Conservation (phyloP, 140 eudicot species). For the Anethum foeniculum region DNA sequence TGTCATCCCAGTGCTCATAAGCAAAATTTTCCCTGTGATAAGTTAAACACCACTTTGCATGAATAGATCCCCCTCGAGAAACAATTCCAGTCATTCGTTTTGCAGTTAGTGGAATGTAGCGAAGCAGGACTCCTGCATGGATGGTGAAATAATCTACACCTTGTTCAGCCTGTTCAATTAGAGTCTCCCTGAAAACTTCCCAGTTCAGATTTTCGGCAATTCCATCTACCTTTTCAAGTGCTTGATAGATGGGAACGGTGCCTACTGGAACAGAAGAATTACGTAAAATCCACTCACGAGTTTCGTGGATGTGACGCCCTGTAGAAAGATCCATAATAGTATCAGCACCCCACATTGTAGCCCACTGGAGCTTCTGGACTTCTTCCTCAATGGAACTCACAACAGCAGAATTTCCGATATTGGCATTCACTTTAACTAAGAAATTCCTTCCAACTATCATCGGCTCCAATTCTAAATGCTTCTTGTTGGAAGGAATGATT, state of each 20-base stretch:
- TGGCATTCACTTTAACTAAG: constrained; percentile 97
- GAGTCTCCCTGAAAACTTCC: constrained; percentile 87
- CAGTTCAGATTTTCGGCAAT: constrained; percentile 84
- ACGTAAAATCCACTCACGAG: constrained; percentile 98
- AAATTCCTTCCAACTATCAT: constrained; percentile 96
- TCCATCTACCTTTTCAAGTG: constrained; percentile 86
- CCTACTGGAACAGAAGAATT: constrained; percentile 97
- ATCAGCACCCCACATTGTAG: constrained; percentile 99
- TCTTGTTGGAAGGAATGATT: constrained; percentile 94
- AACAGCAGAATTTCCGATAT: constrained; percentile 92
- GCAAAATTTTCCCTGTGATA: constrained; percentile 96
- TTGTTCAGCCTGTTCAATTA: constrained; percentile 97
- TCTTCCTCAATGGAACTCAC: constrained; percentile 97
- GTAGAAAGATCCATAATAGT: constrained; percentile 97
- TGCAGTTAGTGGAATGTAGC: constrained; percentile 93
- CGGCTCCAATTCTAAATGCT: constrained; percentile 82
- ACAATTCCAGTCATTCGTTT: constrained; percentile 97
- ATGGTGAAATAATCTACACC: constrained; percentile 97
- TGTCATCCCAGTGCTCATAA: constrained; percentile 99
- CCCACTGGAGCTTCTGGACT: constrained; percentile 98
- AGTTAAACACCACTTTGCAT: constrained; percentile 99
- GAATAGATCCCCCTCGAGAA: constrained; percentile 97
- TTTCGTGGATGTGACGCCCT: constrained; percentile 97
- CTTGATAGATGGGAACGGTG: constrained; percentile 95
- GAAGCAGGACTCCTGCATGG: constrained; percentile 90